phyloP scores from a whole-genome alignment of 257 asterid species.

The Lycium ferocissimum region DNA sequence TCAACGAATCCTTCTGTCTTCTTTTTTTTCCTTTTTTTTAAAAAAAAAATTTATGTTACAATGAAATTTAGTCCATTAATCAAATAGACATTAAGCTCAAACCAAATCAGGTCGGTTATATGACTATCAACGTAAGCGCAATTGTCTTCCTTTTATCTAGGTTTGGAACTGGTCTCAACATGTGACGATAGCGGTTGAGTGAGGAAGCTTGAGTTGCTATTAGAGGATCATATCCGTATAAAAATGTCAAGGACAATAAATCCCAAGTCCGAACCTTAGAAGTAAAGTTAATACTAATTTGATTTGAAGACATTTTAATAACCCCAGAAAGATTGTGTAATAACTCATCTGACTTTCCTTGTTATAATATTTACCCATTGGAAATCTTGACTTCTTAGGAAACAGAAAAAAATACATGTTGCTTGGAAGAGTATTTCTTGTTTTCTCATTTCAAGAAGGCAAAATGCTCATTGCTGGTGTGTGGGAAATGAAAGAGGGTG shows the following conservation, averaged over 20 bases:
- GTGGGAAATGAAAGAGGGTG: conserved; percentile 36
- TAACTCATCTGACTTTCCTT: conserved; percentile 15
- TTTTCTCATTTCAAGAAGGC: not conserved
- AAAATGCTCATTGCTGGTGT: not conserved
- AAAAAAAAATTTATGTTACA: not conserved
- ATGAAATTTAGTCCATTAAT: not conserved
- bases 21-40: not conserved
- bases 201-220: not conserved
- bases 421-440: conserved; percentile 4
- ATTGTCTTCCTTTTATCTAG: not conserved
- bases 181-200: not conserved
- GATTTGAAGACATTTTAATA: conserved; percentile 1
- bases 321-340: conserved; percentile 22
- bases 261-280: not conserved
- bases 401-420: not conserved
- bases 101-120: not conserved
- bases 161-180: not conserved
- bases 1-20: not conserved
- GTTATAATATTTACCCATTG: conserved; percentile 16
- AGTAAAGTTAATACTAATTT: not conserved
- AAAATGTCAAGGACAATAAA: not conserved
- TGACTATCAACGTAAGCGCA: not conserved
- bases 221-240: not conserved
- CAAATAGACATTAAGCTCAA: not conserved
- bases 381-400: conserved; percentile 9